phyloP scores from a whole-genome alignment of 2,329 filamentous ascomycete genomes.

The Nakataea oryzae region DNA sequence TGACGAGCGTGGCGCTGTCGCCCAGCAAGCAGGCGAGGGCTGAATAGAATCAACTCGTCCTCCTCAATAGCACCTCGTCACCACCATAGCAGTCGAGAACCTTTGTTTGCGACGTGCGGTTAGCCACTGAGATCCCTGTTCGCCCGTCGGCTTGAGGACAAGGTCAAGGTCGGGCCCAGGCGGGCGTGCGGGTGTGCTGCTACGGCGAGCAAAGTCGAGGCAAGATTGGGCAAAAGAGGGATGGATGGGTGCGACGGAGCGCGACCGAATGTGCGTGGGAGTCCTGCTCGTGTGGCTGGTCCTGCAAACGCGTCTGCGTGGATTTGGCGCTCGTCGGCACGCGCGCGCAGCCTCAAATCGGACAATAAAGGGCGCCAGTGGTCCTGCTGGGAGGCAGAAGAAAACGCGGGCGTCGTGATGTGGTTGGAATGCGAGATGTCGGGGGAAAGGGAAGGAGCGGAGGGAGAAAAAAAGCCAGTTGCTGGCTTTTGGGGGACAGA shows the following conservation, averaged over 20 bases:
- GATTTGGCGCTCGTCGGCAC: neutral
- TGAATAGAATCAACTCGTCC: constrained; percentile 12
- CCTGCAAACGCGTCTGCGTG: neutral
- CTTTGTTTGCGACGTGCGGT: neutral
- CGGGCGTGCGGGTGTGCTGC: too few species aligned
- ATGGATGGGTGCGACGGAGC: neutral
- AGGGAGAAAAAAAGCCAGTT: neutral
- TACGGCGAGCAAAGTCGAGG: neutral
- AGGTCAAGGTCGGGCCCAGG: neutral
- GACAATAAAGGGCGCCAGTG: neutral
- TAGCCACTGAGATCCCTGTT: neutral
- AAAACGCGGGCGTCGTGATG: neutral
- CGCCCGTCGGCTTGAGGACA: neutral
- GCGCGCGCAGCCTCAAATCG: neutral
- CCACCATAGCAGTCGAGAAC: constrained; percentile 10
- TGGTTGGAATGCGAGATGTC: neutral
- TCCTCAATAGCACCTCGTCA: constrained; percentile 14
- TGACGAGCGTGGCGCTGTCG: constrained; percentile 9
- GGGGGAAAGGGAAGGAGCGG: neutral
- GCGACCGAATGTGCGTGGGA: neutral
- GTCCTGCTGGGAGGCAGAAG: neutral
- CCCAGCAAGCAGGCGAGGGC: constrained; percentile 10
- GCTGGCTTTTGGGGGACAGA: neutral
- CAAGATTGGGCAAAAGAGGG: neutral
- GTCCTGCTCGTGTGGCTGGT: neutral